These are phyloP conservation scores for Pythium vanterpoolii DNA, from an alignment of 352 stramenopile species.

Conservation along the genomic window DNA sequence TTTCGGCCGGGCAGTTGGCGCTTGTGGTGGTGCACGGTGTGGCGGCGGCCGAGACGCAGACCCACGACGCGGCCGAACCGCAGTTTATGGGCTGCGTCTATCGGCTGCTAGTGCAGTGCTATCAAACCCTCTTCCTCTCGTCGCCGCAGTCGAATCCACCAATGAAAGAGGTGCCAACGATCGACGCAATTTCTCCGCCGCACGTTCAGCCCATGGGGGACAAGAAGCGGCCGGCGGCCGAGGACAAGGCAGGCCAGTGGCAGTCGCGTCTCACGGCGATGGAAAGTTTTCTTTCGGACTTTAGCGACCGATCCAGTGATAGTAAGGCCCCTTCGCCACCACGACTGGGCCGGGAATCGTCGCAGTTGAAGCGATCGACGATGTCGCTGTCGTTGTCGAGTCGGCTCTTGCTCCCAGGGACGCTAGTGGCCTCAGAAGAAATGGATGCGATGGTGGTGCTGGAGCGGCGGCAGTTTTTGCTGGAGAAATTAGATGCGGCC, in stretches of 20 bases:
- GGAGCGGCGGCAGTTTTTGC: slow-evolving; percentile 38
- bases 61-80: slow-evolving; percentile 42
- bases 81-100: slow-evolving; percentile 51
- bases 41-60: slow-evolving; percentile 26
- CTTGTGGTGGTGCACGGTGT: slow-evolving; percentile 57
- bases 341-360: neutral
- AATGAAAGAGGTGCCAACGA: too few relatives aligned
- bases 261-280: slow-evolving; percentile 41
- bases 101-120: slow-evolving; percentile 50
- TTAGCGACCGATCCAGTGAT: neutral
- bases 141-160: neutral
- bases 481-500: slow-evolving; percentile 62
- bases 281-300: slow-evolving; percentile 47
- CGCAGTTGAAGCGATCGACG: neutral
- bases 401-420: neutral
- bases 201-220: too few relatives aligned
- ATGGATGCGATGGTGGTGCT: slow-evolving; percentile 34
- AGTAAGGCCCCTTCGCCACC: too few relatives aligned
- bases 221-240: too few relatives aligned
- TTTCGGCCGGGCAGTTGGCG: slow-evolving; percentile 49
- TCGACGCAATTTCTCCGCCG: too few relatives aligned
- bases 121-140: slow-evolving; percentile 49
- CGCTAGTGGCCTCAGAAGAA: slow-evolving; percentile 2
- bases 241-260: slow-evolving; percentile 26
- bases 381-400: neutral